Base-by-base conservation (phyloP, 164 flowering plant genomes). In the Litsea cubeba region DNA sequence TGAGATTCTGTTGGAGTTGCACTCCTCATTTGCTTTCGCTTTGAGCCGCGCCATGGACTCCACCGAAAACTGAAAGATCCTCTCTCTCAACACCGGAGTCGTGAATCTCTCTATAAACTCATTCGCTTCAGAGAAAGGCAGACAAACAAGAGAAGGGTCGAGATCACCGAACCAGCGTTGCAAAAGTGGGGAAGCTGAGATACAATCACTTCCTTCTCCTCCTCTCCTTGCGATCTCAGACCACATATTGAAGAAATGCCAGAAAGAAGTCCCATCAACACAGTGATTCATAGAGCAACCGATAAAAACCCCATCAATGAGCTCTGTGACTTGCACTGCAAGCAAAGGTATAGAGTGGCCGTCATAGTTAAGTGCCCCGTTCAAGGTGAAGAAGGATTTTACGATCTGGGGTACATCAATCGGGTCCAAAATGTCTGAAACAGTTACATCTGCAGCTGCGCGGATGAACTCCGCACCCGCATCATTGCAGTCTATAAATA, bases 181-280 rank as follows among this genome's bases (percentile, higher is more conserved):
- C 3, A 2, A 0, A 11, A 24, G 7, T 18, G 8, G 30, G 6
- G 11, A 6, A n/a, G 8, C 25, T 17, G n/a, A 17, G 20, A 17
- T 57, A 57, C n/a, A 30, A 30, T 30, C 32, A 30, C 32, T 4
- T 2, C 32, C 32, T 4, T 30, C 32, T 30, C 32, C 32, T 2
- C 5, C 40, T 11, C 8, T 50, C 50, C 73, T 60, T 5, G 69
- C 18, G 23, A 77, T 72, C 30, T 77, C 80, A 1, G 80, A 40
- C 80, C 80, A 77, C 0, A 71, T 26, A 22, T 65, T 64, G 76
- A 77, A 73, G 71, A 77, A 77, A 50, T 73, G 65, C 80, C 80
- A 77, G 73, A 73, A 77, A 2, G 76, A 74, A 20, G 70, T 22
- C 23, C 80, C 80, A 8, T 73, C 80, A 24, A 24, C 25, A n/a